Evolutionary conservation across 768 basidiomycete genomes (phyloP).

Genomic region (Termitomyces eurrhizus): DNA sequence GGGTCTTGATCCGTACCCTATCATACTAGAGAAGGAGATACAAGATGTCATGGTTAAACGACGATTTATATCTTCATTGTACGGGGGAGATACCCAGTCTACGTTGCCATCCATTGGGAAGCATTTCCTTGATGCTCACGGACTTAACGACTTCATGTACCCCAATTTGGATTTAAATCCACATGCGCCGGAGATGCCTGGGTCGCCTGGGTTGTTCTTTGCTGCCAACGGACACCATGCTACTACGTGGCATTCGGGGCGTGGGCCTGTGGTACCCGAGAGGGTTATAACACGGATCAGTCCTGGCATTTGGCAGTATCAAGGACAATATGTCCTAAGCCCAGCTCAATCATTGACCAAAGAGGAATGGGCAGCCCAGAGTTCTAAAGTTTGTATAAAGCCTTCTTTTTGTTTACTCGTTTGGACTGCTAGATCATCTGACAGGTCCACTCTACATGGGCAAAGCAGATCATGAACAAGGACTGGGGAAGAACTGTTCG

Average conservation of each 20-base stretch:
- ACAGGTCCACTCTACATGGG: conserved; percentile 20
- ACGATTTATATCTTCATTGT: conserved; percentile 3
- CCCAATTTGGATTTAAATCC: conserved; percentile 21
- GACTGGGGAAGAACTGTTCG: conserved; percentile 24
- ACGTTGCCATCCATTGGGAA: conserved; percentile 13
- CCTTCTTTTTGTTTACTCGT: background rate
- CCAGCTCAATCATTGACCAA: conserved; percentile 33
- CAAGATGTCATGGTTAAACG: conserved; percentile 9
- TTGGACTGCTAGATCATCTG: background rate
- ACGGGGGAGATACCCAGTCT: conserved; percentile 8
- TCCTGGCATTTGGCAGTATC: conserved; percentile 26
- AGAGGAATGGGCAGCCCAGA: conserved; percentile 17
- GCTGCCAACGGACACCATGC: background rate
- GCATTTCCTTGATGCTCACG: conserved; percentile 18
- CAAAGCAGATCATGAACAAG: conserved; percentile 18
- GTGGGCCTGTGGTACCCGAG: background rate
- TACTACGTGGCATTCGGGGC: background rate
- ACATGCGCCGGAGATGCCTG: conserved; percentile 24
- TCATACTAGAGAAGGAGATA: conserved; percentile 1
- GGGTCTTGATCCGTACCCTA: conserved; percentile 2
- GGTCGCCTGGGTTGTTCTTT: conserved; percentile 24
- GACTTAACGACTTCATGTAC: conserved; percentile 27
- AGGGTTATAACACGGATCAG: background rate
- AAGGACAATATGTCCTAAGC: conserved; percentile 30
- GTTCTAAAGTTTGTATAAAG: background rate